phyloP scores from a whole-genome alignment of 345 rosid species.

The Melaleuca quinquenervia region DNA sequence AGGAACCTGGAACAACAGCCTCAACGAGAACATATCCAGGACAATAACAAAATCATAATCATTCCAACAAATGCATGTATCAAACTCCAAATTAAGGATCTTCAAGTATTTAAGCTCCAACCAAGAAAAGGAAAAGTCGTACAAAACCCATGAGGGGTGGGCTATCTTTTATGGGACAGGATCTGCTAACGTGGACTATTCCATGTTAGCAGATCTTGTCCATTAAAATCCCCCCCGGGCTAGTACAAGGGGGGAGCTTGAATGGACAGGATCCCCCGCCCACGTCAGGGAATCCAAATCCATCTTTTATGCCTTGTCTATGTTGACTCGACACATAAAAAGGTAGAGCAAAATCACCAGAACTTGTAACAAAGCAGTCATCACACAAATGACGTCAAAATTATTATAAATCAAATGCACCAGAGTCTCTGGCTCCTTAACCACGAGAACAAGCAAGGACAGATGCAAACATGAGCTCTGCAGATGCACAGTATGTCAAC shows the following conservation, averaged over 20 bases:
- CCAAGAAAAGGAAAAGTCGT: neutral
- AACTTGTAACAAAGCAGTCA: neutral
- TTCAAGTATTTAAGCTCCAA: neutral
- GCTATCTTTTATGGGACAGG: no score
- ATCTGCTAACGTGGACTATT: no score
- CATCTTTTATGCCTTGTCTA: neutral
- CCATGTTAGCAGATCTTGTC: no score
- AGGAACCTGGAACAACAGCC: neutral
- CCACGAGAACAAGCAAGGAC: neutral
- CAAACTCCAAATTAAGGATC: neutral
- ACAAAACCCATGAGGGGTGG: neutral
- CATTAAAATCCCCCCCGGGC: no score
- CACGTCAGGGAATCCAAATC: no score
- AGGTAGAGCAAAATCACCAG: neutral
- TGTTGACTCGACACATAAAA: neutral
- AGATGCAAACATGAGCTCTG: neutral
- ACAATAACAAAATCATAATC: neutral
- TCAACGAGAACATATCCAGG: no score
- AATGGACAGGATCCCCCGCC: no score
- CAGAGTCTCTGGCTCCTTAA: neutral
- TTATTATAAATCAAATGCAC: neutral
- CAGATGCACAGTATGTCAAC: neutral
- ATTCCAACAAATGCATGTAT: neutral
- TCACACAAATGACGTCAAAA: neutral
- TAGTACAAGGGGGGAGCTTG: no score